phyloP scores from a whole-genome alignment of 2,329 filamentous ascomycete genomes.

The Tolypocladium pustulatum region DNA sequence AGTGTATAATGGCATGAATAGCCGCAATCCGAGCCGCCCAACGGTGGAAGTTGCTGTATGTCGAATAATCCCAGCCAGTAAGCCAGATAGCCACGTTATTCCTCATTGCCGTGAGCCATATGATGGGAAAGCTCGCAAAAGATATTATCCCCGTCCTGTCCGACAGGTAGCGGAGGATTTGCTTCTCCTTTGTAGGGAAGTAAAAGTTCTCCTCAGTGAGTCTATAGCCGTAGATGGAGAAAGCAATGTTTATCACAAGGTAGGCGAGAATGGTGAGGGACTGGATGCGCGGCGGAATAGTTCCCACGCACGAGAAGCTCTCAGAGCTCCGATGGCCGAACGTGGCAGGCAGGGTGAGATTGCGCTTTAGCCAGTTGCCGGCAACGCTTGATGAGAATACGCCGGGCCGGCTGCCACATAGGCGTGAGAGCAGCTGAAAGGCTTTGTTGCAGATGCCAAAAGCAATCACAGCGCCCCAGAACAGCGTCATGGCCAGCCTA shows the following conservation, averaged over 20 bases:
- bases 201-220: slow-evolving; percentile 28
- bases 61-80: slow-evolving; percentile 58
- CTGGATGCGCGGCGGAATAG: slow-evolving; percentile 32
- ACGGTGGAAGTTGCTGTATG: slow-evolving; percentile 58
- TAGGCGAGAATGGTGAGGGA: slow-evolving; percentile 27
- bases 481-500: slow-evolving; percentile 21
- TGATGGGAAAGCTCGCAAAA: slow-evolving; percentile 50
- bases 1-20: slow-evolving; percentile 51
- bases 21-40: slow-evolving; percentile 55
- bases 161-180: slow-evolving; percentile 43
- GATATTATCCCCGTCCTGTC: slow-evolving; percentile 56
- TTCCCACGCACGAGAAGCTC: slow-evolving; percentile 31
- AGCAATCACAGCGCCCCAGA: slow-evolving; percentile 28
- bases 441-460: slow-evolving; percentile 24
- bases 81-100: slow-evolving; percentile 58
- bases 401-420: not conserved
- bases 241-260: slow-evolving; percentile 24
- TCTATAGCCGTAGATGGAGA: slow-evolving; percentile 24
- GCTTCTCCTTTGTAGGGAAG: slow-evolving; percentile 12
- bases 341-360: slow-evolving; percentile 27
- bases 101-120: slow-evolving; percentile 57
- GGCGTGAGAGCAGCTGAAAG: slow-evolving; percentile 4
- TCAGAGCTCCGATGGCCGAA: slow-evolving; percentile 32
- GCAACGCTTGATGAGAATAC: not conserved
- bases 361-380: slow-evolving; percentile 19